phyloP scores from a whole-genome alignment of 805 yeast species.

The Yamadazyma nakazawae region DNA sequence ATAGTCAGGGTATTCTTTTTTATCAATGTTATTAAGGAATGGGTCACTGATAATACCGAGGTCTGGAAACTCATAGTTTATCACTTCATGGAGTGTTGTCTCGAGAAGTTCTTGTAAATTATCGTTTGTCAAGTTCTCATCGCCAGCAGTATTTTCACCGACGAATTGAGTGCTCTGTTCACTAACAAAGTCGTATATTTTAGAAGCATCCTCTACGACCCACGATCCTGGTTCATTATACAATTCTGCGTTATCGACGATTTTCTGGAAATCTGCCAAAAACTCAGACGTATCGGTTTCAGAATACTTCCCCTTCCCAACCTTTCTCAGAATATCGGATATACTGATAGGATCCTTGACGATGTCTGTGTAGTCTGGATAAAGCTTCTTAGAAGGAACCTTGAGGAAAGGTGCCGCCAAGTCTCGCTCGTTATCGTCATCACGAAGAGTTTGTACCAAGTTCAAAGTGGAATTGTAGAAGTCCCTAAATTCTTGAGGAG shows the following conservation, averaged over 20 bases:
- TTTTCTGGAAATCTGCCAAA: conserved; percentile 32
- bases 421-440: conserved; percentile 24
- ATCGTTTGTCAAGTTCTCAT: conserved; percentile 16
- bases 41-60: conserved; percentile 60
- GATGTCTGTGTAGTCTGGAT: conserved; percentile 39
- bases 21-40: conserved; percentile 71
- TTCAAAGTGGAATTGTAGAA: conserved; percentile 32
- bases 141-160: conserved; percentile 10
- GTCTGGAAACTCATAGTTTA: conserved; percentile 45
- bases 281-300: conserved; percentile 32
- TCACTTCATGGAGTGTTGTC: conserved; percentile 36
- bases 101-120: conserved; percentile 21
- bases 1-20: conserved; percentile 75
- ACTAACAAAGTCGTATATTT: conserved; percentile 54
- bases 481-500: conserved; percentile 22
- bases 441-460: conserved; percentile 28
- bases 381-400: conserved; percentile 33
- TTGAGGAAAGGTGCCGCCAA: conserved; percentile 30
- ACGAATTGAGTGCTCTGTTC: conserved; percentile 36
- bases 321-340: conserved; percentile 33
- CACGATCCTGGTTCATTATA: conserved; percentile 44
- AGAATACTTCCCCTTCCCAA: conserved; percentile 42
- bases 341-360: conserved; percentile 33
- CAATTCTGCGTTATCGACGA: conserved; percentile 36
- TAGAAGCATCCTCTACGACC: conserved; percentile 64